These are phyloP conservation scores for Brachypodium distachyon DNA, from an alignment of 202 grass and related monocot species.

Conservation along the genomic window DNA sequence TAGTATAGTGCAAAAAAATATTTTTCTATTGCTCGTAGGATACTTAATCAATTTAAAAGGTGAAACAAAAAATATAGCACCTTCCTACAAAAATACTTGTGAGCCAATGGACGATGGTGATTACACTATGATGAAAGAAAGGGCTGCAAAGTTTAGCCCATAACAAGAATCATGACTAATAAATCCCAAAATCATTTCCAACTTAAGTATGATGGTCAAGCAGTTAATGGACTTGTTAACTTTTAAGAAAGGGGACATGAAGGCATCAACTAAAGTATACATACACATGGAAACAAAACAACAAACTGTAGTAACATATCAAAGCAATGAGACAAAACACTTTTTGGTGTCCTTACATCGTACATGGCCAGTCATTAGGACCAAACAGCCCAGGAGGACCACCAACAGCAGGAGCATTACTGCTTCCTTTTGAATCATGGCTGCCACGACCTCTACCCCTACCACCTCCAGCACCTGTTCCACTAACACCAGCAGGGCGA, in stretches of 20 bases:
- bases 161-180: background rate
- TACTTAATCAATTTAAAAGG: background rate
- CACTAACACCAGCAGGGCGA: conserved; percentile 79
- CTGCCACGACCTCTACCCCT: conserved; percentile 56
- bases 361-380: conserved; percentile 97
- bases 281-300: background rate
- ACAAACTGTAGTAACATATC: background rate
- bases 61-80: background rate
- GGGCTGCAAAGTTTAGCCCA: background rate
- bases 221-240: background rate
- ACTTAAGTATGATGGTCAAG: background rate
- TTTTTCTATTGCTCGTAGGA: background rate
- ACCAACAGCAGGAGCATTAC: conserved; percentile 32
- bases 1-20: background rate
- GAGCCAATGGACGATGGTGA: background rate
- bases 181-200: background rate
- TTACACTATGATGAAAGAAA: background rate
- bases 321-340: background rate
- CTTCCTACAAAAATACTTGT: background rate
- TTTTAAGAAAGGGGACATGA: background rate
- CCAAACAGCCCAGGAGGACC: conserved; percentile 92
- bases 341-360: conserved; percentile 49
- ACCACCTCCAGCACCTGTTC: conserved; percentile 44
- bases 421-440: conserved; percentile 28
- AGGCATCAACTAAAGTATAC: background rate